Conservation (phyloP, 352 stramenopile genomes). For the Phytophthora uliginosa region DNA sequence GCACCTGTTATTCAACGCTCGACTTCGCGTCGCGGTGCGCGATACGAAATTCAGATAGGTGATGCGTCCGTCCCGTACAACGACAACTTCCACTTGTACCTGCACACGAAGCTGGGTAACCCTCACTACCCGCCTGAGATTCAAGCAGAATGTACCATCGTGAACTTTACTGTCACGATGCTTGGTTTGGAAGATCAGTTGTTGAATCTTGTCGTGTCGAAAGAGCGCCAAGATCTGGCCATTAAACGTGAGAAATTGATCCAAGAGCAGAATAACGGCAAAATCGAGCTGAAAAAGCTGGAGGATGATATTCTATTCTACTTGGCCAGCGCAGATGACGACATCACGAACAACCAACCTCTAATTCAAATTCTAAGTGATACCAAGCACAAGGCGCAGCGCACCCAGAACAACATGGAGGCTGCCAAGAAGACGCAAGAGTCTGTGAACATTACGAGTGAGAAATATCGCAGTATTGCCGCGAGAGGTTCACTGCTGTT, state of each 20-base stretch:
- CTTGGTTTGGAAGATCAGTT: constrained; percentile 95
- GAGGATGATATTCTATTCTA: constrained; percentile 97
- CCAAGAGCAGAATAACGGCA: constrained; percentile 96
- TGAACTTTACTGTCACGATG: constrained; percentile 97
- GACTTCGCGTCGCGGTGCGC: constrained; percentile 93
- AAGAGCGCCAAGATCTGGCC: constrained; percentile 90
- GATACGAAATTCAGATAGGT: constrained; percentile 96
- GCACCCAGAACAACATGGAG: constrained; percentile 94
- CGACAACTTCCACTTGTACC: constrained; percentile 94
- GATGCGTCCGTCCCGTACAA: constrained; percentile 96
- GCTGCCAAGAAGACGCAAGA: constrained; percentile 94
- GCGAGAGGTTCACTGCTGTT: constrained; percentile 95
- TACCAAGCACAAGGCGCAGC: constrained; percentile 95
- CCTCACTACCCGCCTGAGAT: constrained; percentile 97
- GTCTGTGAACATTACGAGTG: constrained; percentile 94
- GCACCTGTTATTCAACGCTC: constrained; percentile 95
- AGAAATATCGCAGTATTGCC: constrained; percentile 97
- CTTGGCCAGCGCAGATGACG: constrained; percentile 95
- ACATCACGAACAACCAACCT: constrained; percentile 98
- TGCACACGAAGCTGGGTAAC: constrained; percentile 97
- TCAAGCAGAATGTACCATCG: constrained; percentile 95
- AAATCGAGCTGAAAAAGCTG: constrained; percentile 97
- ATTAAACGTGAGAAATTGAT: constrained; percentile 93
- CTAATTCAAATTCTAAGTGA: constrained; percentile 97
- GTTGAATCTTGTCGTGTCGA: constrained; percentile 93